Conservation (phyloP, 768 basidiomycete genomes). For the Lactifluus pinguis region DNA sequence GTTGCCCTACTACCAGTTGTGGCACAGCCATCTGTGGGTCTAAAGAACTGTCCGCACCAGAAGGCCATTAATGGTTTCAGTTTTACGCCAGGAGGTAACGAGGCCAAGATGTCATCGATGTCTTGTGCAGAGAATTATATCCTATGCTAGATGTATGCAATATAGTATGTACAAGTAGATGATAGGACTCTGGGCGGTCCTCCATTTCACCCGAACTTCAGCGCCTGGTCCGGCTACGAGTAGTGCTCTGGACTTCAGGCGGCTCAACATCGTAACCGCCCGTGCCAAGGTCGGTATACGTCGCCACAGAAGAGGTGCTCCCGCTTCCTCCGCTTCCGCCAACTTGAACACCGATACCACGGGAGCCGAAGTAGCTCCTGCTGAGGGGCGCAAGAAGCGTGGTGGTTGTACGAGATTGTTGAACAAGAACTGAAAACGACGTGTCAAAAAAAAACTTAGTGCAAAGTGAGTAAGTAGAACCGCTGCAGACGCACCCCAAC, state of each 20-base stretch:
- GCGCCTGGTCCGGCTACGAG: slow-evolving; percentile 8
- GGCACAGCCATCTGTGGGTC: no score
- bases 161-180: no score
- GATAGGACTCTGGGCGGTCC: not conserved
- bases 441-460: not conserved
- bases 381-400: slow-evolving; percentile 45
- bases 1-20: no score
- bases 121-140: no score
- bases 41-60: no score
- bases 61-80: no score
- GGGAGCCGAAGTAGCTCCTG: slow-evolving; percentile 19
- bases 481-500: slow-evolving; percentile 46
- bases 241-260: slow-evolving; percentile 6
- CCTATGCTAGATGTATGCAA: no score
- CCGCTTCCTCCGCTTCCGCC: slow-evolving; percentile 23
- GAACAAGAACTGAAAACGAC: slow-evolving; percentile 62
- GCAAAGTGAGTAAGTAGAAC: slow-evolving; percentile 8
- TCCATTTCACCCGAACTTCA: not conserved
- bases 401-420: slow-evolving; percentile 74
- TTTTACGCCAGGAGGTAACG: no score
- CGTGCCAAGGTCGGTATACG: slow-evolving; percentile 61
- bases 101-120: no score
- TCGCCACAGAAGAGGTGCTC: slow-evolving; percentile 48
- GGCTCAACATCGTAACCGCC: slow-evolving; percentile 80
- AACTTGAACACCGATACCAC: not conserved